Base-by-base conservation (phyloP, 768 basidiomycete genomes). In the Lentinula sp. region DNA sequence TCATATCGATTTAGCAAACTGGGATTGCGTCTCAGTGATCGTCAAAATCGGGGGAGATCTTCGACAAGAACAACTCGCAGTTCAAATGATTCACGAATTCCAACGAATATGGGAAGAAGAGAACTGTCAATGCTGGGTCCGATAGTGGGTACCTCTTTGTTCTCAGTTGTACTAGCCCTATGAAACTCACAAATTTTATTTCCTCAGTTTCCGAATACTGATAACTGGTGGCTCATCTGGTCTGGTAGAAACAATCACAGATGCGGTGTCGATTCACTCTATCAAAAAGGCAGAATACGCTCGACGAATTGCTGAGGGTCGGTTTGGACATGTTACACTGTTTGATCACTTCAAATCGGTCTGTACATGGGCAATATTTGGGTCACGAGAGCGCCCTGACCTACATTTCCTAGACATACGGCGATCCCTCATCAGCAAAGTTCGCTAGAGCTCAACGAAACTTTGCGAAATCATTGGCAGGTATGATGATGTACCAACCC, bases 221-320 rank as follows among this genome's bases (percentile, higher is more conserved):
- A 96, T 98, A 63, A 97, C 95, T 1, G 95, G 95, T 5, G 91
- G 90, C 50, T 85, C 85, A 2, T 98, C 97, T 12, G 97, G 95
- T 23, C 74, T 99, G 54, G 93, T 99, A 0, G 97, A 99, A 75
- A 99, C 97, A 0, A 98, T 99, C 65, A 98, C 94, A 3, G 97
- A 99, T 66, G 91, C 96, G 0, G 94, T 98, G 0, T 98, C 97
- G 4, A 93, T 99, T 66, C 97, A 99, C 71, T 98, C 97, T 1
- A 97, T 99, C 73, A 99, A 99, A 80, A 99, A 99, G 75, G 91
- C 93, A 2, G 96, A 97, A 71, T 98, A 98, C 73, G 95, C 96
- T 1, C 84, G 93, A 66, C 81, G 93, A 59, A 74, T 96, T 59
- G 84, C 93, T 3, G 84, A 85, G 66, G 90, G 93, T 36, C 83